Evolutionary conservation across 805 yeast species (phyloP).

Genomic region (Debaryomyces hansenii): DNA sequence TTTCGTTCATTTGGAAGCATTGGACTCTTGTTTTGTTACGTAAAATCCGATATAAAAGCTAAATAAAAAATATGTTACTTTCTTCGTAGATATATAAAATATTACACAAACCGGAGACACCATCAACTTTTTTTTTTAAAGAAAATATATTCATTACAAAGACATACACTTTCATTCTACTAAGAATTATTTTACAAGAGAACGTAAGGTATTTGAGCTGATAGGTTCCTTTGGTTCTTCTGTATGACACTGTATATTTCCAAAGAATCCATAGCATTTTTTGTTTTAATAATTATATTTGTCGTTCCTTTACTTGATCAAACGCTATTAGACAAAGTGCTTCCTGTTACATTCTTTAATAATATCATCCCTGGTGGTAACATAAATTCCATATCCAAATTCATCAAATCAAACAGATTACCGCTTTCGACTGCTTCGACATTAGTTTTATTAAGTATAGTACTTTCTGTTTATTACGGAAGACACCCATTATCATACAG

Average conservation of each 20-base stretch:
- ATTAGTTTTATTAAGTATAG: constrained; percentile 1
- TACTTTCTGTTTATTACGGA: constrained; percentile 6
- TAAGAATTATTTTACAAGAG: no score
- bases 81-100: background rate
- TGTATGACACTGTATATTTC: background rate
- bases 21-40: no score
- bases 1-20: no score
- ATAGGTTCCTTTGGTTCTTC: background rate
- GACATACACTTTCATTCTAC: no score
- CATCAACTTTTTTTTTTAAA: background rate
- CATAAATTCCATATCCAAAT: background rate
- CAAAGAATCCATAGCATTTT: constrained; percentile 2
- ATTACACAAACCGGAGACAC: background rate
- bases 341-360: background rate
- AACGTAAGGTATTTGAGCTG: no score
- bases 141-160: background rate
- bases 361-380: background rate
- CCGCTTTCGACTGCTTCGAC: constrained; percentile 12
- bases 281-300: background rate
- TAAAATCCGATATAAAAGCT: background rate
- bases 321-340: background rate
- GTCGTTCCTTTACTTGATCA: constrained; percentile 2
- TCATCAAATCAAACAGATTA: background rate
- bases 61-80: background rate
- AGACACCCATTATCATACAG: constrained; percentile 3